A percentile compares a stretch with the other conserved stretches of the same genome.
These are phyloP conservation scores for Reutealis trisperma DNA, from an alignment of 345 rosid species.

Conservation along the genomic window DNA sequence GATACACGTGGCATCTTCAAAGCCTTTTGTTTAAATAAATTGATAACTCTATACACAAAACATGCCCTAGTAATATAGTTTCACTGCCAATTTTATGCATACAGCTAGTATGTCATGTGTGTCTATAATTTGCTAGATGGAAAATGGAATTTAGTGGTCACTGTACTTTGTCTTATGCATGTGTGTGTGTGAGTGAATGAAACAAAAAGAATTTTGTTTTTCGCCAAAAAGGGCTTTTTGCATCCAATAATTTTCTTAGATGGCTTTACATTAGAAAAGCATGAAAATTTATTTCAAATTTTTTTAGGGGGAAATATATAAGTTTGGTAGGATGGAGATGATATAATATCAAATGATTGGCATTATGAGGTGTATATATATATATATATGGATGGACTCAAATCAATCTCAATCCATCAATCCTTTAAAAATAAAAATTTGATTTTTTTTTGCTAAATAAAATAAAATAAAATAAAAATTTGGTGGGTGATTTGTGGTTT, in stretches of 20 bases:
- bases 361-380: not conserved
- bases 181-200: not conserved
- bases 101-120: not conserved
- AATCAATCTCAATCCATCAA: too few relatives aligned
- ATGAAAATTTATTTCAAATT: not conserved
- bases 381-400: too few relatives aligned
- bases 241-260: not conserved
- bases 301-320: too few relatives aligned
- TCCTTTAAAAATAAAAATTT: too few relatives aligned
- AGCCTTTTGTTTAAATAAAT: not conserved
- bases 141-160: constrained; percentile 14
- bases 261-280: not conserved
- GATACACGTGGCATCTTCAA: not conserved
- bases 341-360: not conserved
- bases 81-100: not conserved
- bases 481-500: too few relatives aligned
- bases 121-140: not conserved
- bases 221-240: not conserved
- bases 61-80: constrained; percentile 10
- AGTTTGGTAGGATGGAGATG: not conserved
- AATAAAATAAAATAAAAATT: too few relatives aligned
- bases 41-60: not conserved
- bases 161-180: not conserved
- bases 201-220: not conserved
- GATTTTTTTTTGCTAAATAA: too few relatives aligned